These are phyloP conservation scores for Narthecium ossifragum DNA, from an alignment of 106 monocot species.

Conservation along the genomic window DNA sequence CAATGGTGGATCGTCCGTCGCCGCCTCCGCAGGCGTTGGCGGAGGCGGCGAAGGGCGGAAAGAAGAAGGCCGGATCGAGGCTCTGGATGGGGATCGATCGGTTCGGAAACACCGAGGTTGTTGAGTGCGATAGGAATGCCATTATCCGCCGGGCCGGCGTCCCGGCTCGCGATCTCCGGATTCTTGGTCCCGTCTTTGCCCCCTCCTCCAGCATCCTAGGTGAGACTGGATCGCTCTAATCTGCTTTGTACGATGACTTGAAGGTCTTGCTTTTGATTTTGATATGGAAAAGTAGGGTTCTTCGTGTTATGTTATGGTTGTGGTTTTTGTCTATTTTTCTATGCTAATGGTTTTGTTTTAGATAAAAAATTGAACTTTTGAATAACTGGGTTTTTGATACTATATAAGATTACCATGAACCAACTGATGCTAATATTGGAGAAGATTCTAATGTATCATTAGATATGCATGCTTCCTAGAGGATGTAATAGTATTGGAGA, in stretches of 20 bases:
- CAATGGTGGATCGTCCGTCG: no score
- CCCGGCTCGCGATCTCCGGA: conserved; percentile 52
- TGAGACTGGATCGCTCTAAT: conserved; percentile 13
- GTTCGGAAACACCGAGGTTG: conserved; percentile 15
- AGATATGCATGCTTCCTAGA: no score
- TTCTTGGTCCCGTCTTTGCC: conserved; percentile 66
- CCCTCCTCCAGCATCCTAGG: conserved; percentile 64
- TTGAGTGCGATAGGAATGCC: conserved; percentile 43
- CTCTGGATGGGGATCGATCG: conserved; percentile 22
- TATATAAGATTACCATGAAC: no score
- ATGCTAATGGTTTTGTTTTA: not conserved
- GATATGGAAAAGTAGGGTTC: conserved; percentile 56
- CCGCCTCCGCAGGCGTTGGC: no score
- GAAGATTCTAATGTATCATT: no score
- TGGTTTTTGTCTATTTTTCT: not conserved
- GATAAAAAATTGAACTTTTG: not conserved
- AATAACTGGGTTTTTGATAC: not conserved
- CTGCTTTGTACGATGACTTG: not conserved
- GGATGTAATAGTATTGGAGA: no score
- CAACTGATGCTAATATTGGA: no score
- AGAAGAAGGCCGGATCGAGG: conserved; percentile 30
- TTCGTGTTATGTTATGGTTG: conserved; percentile 64
- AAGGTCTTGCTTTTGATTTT: conserved; percentile 38
- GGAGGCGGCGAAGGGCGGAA: not conserved
- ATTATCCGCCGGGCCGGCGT: conserved; percentile 68